Base-by-base conservation (phyloP, 345 rosid species). In the Citrus australasica region DNA sequence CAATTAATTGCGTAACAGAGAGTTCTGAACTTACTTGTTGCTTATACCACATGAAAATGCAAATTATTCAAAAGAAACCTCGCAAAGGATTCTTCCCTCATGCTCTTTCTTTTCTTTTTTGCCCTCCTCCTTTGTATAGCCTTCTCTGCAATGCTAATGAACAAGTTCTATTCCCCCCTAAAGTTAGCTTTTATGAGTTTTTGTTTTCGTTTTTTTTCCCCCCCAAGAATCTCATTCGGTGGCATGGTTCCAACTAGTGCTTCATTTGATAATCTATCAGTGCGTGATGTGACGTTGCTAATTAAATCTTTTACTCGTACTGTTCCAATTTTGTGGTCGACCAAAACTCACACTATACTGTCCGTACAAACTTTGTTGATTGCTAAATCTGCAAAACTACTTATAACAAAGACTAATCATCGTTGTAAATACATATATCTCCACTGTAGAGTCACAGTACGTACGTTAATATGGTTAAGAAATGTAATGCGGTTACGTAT, bases 21-120 rank as follows among this genome's bases (percentile, higher is more conserved):
- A 16, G 74, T 70, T 70, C 4, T 27, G 6, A 28, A 70, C 25
- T 8, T 70, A 61, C 38, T 5, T 37, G 37, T 25, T 67, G 28
- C 28, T 56, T 67, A 58, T 17, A 28, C 25, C 25, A 60, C 4
- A 59, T 59, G 9, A 37, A 2, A n/a, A 10, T 33, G 25, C 35
- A 61, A 16, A 40, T n/a, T 37, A 22, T 35, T 58, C 65, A 73
- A 59, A 73, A n/a, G 67, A 60, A 48, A 27, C 28, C 64, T 63
- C 48, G 61, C n/a, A 38, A 60, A 75, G 14, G 70, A 75, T 75
- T 75, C 78, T 63, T 40, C 28, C 28, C 25, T 48, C 25, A 75
- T 37, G 37, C 21, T 22, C 8, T 6, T 33, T 33, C 5, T 3
- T 33, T 33, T 33, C 5, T 33, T 3, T 33, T 33, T 33, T 33